Base-by-base conservation (phyloP, 2,329 filamentous ascomycete species). In the Exophiala lecanii-corni region DNA sequence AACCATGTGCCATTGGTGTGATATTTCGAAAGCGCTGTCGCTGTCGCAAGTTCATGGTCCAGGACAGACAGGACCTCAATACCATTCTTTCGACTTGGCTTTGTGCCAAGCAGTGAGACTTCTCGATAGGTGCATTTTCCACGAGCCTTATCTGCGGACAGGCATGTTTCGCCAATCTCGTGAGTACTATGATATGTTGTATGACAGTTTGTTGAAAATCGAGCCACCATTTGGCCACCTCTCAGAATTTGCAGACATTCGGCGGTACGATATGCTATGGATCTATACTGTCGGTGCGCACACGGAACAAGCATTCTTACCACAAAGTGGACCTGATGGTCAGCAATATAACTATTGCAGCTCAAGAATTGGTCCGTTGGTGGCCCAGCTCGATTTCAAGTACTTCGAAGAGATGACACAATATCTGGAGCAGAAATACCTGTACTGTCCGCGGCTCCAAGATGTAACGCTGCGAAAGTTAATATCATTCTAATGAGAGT, bases 261-360 rank as follows among this genome's bases (percentile, higher is more conserved):
- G 30, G n/a, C n/a, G 30, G 12, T 32, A 32, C 30, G 30, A 32
- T 13, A 32, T 32, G 30, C 30, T 32, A 5, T 32, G 30, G 30
- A 13, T 32, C 30, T 32, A 32, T 16, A 13, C 30, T 5, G 30
- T 32, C 5, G 30, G 30, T 13, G 30, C 30, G 5, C 30, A 32
- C 17, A 32, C 30, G 30, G 30, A 32, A 32, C n/a, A 7, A 7
- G 30, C 30, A 32, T 32, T 32, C 30, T 13, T 32, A 16, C 30
- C n/a, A 16, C 12, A 16, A 7, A 32, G 17, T 7, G 30, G 5
- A 7, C 30, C n/a, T 5, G 12, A 5, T 5, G 6, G 5, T 13
- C n/a, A 32, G 5, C n/a, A 5, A 13, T 32, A 32, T 16, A 13
- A 13, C 30, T n/a, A n/a, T n/a, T n/a, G n/a, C n/a, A 32, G n/a